Percentiles rank a stretch among this genome's conserved stretches.
Evolutionary conservation across 805 yeast genomes (phyloP).

Genomic region (Diddensiella transvaalensis): DNA sequence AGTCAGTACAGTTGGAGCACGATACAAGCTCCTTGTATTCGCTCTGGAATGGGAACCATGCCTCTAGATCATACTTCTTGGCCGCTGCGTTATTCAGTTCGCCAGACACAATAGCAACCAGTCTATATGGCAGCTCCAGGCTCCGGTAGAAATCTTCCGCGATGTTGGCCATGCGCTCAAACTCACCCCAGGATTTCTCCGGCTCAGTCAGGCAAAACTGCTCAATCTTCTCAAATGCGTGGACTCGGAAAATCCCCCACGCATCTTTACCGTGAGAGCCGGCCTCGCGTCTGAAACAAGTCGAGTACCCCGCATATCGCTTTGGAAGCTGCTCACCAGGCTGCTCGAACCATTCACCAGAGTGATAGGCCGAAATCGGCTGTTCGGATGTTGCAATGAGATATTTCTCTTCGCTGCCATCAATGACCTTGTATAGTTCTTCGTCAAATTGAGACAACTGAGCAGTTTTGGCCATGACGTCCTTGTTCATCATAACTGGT

Average conservation of each 20-base stretch:
- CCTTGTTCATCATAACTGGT: conserved; percentile 99
- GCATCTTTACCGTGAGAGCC: conserved; percentile 99
- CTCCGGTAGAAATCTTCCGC: conserved; percentile 93
- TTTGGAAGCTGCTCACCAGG: conserved; percentile 96
- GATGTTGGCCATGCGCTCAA: conserved; percentile 87
- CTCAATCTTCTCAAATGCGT: conserved; percentile 96
- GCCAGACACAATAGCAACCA: conserved; percentile 97
- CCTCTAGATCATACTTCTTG: conserved; percentile 97
- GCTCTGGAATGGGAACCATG: conserved; percentile 99
- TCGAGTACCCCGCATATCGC: conserved; percentile 95
- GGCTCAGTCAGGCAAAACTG: conserved; percentile 96
- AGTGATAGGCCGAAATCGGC: conserved; percentile 97
- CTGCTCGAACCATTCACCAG: conserved; percentile 97
- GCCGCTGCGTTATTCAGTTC: conserved; percentile 99
- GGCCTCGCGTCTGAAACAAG: conserved; percentile 99
- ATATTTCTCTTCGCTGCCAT: conserved; percentile 97
- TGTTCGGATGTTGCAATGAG: conserved; percentile 98
- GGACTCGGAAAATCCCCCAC: conserved; percentile 99
- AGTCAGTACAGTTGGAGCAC: conserved; percentile 98
- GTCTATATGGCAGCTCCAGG: conserved; percentile 90
- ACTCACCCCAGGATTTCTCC: conserved; percentile 96
- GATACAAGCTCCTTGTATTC: conserved; percentile 98
- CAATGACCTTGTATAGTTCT: conserved; percentile 93
- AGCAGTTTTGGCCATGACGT: conserved; percentile 98
- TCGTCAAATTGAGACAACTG: conserved; percentile 97